Evolutionary conservation across 1,139 yeast species (phyloP).

Genomic region (Nakaseomyces bracarensis): DNA sequence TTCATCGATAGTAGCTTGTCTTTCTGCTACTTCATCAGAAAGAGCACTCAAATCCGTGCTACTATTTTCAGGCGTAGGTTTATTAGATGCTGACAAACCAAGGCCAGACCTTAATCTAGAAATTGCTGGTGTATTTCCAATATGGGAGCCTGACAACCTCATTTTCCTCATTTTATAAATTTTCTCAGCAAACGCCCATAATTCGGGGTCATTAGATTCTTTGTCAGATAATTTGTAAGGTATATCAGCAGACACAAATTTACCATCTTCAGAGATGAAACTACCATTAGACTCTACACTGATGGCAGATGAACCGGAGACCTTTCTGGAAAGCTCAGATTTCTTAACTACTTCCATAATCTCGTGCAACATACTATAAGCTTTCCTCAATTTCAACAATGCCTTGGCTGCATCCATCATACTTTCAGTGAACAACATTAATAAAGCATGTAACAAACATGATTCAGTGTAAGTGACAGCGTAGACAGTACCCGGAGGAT

Average conservation of each 20-base stretch:
- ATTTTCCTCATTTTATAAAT: slow-evolving; percentile 55
- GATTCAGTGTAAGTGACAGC: slow-evolving; percentile 87
- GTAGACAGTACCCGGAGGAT: slow-evolving; percentile 91
- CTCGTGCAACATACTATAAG: slow-evolving; percentile 78
- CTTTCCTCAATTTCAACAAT: slow-evolving; percentile 70
- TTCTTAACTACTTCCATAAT: slow-evolving; percentile 42
- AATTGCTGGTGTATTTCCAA: slow-evolving; percentile 42
- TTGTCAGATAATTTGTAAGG: slow-evolving; percentile 36
- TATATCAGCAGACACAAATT: slow-evolving; percentile 35
- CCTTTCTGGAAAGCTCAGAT: slow-evolving; percentile 8
- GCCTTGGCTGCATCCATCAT: slow-evolving; percentile 83
- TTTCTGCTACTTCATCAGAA: slow-evolving; percentile 14
- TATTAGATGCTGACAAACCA: slow-evolving; percentile 31
- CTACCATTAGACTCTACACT: slow-evolving; percentile 10
- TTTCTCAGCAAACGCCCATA: slow-evolving; percentile 47
- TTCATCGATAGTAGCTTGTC: slow-evolving; percentile 66
- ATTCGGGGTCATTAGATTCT: slow-evolving; percentile 41
- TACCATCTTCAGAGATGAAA: slow-evolving; percentile 20
- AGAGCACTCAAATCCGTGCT: background rate
- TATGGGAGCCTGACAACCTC: slow-evolving; percentile 55
- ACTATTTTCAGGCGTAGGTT: slow-evolving; percentile 1
- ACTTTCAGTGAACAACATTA: slow-evolving; percentile 55
- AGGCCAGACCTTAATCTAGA: slow-evolving; percentile 37
- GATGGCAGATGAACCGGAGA: slow-evolving; percentile 21
- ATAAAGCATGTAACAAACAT: slow-evolving; percentile 72